Evolutionary conservation across 495 filamentous ascomycete species (phyloP).

Genomic region (Clavariopsis aquatica): DNA sequence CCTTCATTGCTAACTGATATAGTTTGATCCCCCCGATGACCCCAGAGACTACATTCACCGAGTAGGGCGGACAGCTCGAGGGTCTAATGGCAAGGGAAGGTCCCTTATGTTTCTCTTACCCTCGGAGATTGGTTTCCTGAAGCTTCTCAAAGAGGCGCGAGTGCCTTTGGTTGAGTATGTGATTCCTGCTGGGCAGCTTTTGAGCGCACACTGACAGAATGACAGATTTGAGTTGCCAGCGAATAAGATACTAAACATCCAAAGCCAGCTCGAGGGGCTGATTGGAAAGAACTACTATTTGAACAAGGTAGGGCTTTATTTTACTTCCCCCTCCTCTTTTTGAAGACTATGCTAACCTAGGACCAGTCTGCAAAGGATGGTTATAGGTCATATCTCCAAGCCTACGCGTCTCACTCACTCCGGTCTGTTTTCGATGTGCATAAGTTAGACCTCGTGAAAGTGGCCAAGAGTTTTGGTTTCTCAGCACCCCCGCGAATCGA

Average conservation of each 20-base stretch:
- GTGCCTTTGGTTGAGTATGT: slow-evolving; percentile 95
- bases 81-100: slow-evolving; percentile 76
- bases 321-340: neutral
- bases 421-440: slow-evolving; percentile 90
- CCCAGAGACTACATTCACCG: slow-evolving; percentile 94
- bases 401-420: slow-evolving; percentile 88
- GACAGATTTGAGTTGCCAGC: slow-evolving; percentile 47
- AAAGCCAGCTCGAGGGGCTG: slow-evolving; percentile 90
- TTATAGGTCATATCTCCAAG: slow-evolving; percentile 84
- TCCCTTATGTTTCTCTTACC: slow-evolving; percentile 92
- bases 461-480: slow-evolving; percentile 94
- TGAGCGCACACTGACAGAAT: neutral
- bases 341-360: neutral
- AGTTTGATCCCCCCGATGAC: slow-evolving; percentile 92
- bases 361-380: slow-evolving; percentile 64
- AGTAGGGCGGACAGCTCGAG: slow-evolving; percentile 91
- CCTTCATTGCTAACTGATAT: neutral
- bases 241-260: slow-evolving; percentile 67
- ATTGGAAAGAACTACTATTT: slow-evolving; percentile 95
- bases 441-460: slow-evolving; percentile 88
- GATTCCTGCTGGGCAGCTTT: slow-evolving; percentile 65
- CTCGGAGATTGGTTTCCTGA: slow-evolving; percentile 86
- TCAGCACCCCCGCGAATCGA: slow-evolving; percentile 85
- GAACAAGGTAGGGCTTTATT: slow-evolving; percentile 63
- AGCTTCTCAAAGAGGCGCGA: slow-evolving; percentile 85